These are phyloP conservation scores for Apostasia shenzhenica DNA, from an alignment of 106 monocot species.

Conservation along the genomic window DNA sequence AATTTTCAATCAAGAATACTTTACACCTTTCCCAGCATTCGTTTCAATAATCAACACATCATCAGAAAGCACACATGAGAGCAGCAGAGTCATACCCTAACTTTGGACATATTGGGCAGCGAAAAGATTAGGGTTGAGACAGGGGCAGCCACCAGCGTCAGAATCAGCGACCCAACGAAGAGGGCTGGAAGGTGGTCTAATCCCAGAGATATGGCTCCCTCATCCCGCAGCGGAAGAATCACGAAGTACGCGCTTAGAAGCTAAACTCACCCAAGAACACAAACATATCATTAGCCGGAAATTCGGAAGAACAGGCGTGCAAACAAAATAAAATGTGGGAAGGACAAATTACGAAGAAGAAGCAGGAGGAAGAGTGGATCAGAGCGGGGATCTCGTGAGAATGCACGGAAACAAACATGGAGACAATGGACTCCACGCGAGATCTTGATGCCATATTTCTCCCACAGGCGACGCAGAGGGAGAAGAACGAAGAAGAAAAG, in stretches of 20 bases:
- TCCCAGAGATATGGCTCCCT: constrained; percentile 86
- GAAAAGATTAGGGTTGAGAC: constrained; percentile 78
- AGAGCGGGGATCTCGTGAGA: constrained; percentile 77
- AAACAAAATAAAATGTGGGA: not conserved
- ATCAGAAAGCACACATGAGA: not conserved
- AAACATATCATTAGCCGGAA: not conserved
- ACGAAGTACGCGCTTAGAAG: constrained; percentile 84
- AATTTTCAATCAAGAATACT: too few species aligned
- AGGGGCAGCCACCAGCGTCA: constrained; percentile 77
- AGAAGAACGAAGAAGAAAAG: not conserved
- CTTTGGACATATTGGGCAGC: constrained; percentile 65
- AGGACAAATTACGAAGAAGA: constrained; percentile 75
- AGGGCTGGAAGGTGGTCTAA: constrained; percentile 58
- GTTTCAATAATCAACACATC: too few species aligned
- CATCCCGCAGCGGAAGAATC: constrained; percentile 81
- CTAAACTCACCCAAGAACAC: not conserved
- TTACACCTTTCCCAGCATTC: too few species aligned
- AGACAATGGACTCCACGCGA: constrained; percentile 34
- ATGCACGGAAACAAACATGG: constrained; percentile 56
- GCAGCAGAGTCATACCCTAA: constrained; percentile 27
- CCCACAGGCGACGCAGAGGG: not conserved
- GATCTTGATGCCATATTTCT: constrained; percentile 26
- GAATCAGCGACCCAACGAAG: constrained; percentile 70
- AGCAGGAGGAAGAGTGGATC: constrained; percentile 66
- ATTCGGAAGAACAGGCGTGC: not conserved